phyloP scores from a whole-genome alignment of 257 asterid species.

The Solanum tarapatanum region DNA sequence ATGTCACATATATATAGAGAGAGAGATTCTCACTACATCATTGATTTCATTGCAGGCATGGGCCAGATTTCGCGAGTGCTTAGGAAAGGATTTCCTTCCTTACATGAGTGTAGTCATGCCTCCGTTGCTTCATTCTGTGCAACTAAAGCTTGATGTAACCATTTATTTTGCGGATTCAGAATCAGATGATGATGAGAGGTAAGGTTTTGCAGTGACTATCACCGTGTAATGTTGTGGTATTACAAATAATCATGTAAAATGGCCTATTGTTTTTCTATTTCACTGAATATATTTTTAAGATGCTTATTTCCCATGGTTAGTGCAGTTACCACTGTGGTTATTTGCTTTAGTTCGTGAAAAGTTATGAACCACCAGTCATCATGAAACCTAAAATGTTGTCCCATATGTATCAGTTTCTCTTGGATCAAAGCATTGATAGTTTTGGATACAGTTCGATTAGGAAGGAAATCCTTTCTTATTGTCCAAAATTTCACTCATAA shows the following conservation, averaged over 20 bases:
- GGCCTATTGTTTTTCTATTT: neutral
- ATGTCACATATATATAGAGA: neutral
- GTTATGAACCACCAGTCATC: neutral
- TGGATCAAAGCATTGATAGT: neutral
- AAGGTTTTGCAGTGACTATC: neutral
- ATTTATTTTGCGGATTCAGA: conserved; percentile 81
- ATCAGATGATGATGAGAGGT: conserved; percentile 92
- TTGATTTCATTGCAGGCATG: conserved; percentile 43
- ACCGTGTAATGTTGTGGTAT: neutral
- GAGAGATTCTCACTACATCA: neutral
- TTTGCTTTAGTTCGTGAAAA: neutral
- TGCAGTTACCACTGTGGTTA: neutral
- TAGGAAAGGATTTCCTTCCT: conserved; percentile 93
- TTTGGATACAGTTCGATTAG: neutral
- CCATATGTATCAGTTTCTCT: neutral
- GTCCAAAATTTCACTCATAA: neutral
- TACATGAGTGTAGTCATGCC: conserved; percentile 94
- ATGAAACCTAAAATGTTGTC: neutral
- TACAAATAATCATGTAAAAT: neutral
- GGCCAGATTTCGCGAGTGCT: conserved; percentile 91
- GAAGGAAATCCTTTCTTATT: neutral
- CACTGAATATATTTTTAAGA: neutral
- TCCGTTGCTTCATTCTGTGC: conserved; percentile 84
- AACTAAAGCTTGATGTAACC: conserved; percentile 77
- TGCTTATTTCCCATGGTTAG: neutral